Conservation (phyloP, 257 asterid species). For the Penstemon barbatus region DNA sequence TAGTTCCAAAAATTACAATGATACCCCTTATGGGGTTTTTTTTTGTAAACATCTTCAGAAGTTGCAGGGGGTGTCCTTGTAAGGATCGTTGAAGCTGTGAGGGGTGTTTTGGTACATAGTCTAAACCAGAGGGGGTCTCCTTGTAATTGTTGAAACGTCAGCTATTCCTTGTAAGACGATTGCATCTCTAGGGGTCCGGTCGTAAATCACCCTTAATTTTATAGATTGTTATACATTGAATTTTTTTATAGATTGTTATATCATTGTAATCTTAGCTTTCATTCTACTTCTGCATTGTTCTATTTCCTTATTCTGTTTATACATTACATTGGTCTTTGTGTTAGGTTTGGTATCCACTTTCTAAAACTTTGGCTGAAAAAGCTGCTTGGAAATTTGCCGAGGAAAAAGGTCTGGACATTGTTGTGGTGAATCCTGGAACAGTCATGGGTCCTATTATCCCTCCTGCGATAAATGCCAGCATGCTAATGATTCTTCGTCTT, state of each 20-base stretch:
- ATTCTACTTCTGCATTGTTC: neutral
- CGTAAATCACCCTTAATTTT: too few relatives aligned
- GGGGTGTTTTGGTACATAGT: too few relatives aligned
- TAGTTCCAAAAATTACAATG: too few relatives aligned
- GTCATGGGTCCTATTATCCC: constrained; percentile 82
- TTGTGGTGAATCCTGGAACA: constrained; percentile 85
- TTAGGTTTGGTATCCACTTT: constrained; percentile 88
- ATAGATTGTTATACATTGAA: too few relatives aligned
- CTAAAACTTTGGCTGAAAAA: constrained; percentile 82
- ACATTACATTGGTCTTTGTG: constrained; percentile 8
- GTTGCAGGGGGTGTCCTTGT: too few relatives aligned
- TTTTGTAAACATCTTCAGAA: too few relatives aligned
- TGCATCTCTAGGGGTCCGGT: too few relatives aligned
- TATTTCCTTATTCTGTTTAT: neutral
- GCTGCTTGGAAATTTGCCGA: constrained; percentile 93
- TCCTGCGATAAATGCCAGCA: constrained; percentile 76
- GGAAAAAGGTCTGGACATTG: constrained; percentile 72
- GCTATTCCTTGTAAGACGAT: too few relatives aligned
- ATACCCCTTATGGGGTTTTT: too few relatives aligned
- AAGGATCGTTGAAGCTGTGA: too few relatives aligned
- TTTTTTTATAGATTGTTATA: neutral
- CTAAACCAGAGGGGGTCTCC: too few relatives aligned
- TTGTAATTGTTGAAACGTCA: too few relatives aligned
- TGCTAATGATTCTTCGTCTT: constrained; percentile 68
- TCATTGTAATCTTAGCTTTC: neutral